Percentiles rank a stretch among this genome's conserved stretches.
These are phyloP conservation scores for Leccinum pellstonianum DNA, from an alignment of 768 basidiomycete genomes.

Conservation along the genomic window DNA sequence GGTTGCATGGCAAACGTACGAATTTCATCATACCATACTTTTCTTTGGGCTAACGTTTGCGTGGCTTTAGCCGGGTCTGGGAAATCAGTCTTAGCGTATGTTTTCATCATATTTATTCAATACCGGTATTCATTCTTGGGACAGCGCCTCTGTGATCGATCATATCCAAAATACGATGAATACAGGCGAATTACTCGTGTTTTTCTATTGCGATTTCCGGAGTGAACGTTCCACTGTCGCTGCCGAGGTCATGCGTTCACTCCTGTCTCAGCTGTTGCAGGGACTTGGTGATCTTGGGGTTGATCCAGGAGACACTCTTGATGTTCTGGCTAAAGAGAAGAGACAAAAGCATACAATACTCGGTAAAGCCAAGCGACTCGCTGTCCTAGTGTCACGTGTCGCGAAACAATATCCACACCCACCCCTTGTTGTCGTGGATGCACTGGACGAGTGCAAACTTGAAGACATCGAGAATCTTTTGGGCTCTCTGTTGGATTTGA, in stretches of 20 bases:
- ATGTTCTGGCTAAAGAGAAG: neutral
- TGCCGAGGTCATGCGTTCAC: neutral
- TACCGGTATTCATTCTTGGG: neutral
- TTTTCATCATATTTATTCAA: neutral
- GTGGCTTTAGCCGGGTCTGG: neutral
- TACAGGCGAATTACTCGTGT: neutral
- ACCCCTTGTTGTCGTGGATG: too few species aligned
- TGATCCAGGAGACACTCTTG: neutral
- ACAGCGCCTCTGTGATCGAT: neutral
- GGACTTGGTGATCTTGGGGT: neutral
- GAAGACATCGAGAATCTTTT: too few species aligned
- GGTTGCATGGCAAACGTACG: neutral
- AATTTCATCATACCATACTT: neutral
- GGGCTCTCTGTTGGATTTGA: too few species aligned
- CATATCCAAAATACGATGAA: neutral
- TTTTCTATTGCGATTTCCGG: neutral
- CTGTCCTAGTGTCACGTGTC: too few species aligned
- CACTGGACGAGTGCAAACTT: too few species aligned
- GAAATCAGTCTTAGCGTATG: neutral
- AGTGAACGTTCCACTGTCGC: neutral
- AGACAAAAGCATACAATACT: too few species aligned
- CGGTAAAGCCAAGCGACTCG: too few species aligned
- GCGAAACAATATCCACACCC: too few species aligned
- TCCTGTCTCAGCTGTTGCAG: neutral
- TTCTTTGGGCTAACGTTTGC: neutral